Conservation (phyloP, 1,284 basidiomycete genomes). For the Sphagnurus paluster region DNA sequence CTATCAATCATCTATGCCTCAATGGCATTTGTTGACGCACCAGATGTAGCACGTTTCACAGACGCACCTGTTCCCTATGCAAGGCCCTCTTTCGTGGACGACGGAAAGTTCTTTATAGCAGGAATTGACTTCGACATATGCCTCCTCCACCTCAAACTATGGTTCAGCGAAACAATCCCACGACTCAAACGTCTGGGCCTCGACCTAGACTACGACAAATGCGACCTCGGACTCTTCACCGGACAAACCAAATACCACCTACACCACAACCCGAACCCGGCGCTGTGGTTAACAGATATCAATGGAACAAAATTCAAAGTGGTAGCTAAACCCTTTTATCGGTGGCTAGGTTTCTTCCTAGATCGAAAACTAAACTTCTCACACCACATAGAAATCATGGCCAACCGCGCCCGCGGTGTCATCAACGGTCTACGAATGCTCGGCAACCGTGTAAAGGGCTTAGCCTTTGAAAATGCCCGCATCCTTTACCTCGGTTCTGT, state of each 20-base stretch:
- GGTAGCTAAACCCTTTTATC: not conserved
- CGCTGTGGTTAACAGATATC: not conserved
- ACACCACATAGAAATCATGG: not conserved
- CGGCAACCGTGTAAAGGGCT: constrained; percentile 1
- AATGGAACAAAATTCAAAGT: not conserved
- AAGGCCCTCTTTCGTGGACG: not conserved
- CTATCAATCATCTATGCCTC: constrained; percentile 1
- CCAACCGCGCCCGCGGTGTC: not conserved
- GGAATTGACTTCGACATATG: too few species aligned
- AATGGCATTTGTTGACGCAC: not conserved
- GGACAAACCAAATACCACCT: too few species aligned
- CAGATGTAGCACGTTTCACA: not conserved
- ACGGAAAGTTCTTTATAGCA: too few species aligned
- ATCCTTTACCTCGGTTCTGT: constrained; percentile 1
- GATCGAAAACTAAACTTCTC: constrained; percentile 6
- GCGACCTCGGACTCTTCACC: too few species aligned
- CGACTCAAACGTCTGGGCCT: too few species aligned
- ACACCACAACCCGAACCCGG: not conserved
- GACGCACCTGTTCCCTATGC: not conserved
- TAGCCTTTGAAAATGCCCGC: not conserved
- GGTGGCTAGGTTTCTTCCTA: not conserved
- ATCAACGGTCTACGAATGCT: constrained; percentile 2
- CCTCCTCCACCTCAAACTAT: too few species aligned
- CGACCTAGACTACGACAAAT: too few species aligned
- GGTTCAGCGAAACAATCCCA: too few species aligned